Evolutionary conservation across 2,329 filamentous ascomycete genomes (phyloP).

Genomic region (Acrocalymma vagum): DNA sequence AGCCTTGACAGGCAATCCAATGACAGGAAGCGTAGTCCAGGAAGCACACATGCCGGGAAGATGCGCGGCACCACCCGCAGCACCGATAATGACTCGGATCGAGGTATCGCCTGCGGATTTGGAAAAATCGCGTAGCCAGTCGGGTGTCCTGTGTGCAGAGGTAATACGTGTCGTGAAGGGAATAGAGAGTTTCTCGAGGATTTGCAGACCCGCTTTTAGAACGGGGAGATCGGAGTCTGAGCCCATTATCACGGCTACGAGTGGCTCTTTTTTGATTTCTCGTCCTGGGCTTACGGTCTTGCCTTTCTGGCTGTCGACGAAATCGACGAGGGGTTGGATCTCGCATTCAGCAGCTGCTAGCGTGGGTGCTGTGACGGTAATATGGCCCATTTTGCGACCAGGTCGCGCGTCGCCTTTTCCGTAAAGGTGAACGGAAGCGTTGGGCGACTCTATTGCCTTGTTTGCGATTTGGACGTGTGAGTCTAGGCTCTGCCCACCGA

Average conservation of each 20-base stretch:
- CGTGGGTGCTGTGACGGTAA: slow-evolving; percentile 78
- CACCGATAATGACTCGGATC: slow-evolving; percentile 58
- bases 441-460: slow-evolving; percentile 65
- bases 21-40: slow-evolving; percentile 59
- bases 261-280: slow-evolving; percentile 50
- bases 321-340: slow-evolving; percentile 73
- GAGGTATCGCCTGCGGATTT: slow-evolving; percentile 46
- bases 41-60: slow-evolving; percentile 61
- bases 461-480: slow-evolving; percentile 69
- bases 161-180: slow-evolving; percentile 79
- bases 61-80: slow-evolving; percentile 60
- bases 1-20: slow-evolving; percentile 60
- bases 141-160: slow-evolving; percentile 68
- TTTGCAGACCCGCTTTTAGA: slow-evolving; percentile 70
- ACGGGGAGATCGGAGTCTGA: slow-evolving; percentile 80
- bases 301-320: slow-evolving; percentile 65
- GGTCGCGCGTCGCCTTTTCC: slow-evolving; percentile 86
- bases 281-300: slow-evolving; percentile 35
- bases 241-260: slow-evolving; percentile 84
- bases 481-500: slow-evolving; percentile 72
- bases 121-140: slow-evolving; percentile 57
- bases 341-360: slow-evolving; percentile 73
- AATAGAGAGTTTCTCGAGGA: slow-evolving; percentile 75
- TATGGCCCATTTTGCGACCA: slow-evolving; percentile 93
- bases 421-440: slow-evolving; percentile 82